A percentile compares a stretch with the other conserved stretches of the same genome.
Evolutionary conservation across 1,284 basidiomycete species (phyloP).

Genomic region (Flammula alnicola): DNA sequence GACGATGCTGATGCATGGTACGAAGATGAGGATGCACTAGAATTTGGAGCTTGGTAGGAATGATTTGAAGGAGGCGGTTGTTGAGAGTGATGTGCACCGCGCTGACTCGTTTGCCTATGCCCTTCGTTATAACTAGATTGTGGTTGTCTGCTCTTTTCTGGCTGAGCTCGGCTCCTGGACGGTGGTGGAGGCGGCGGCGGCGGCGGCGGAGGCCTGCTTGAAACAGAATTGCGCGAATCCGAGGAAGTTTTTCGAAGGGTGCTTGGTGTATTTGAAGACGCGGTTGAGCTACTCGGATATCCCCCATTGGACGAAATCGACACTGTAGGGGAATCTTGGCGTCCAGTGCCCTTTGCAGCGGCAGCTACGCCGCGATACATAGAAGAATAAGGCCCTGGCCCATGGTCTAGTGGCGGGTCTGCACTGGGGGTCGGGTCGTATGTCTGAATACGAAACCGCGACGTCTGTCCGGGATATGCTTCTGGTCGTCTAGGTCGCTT

Average conservation of each 20-base stretch:
- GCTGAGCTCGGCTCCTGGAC: neutral
- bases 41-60: neutral
- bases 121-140: slow-evolving; percentile 1
- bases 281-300: neutral
- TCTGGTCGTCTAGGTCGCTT: slow-evolving; percentile 32
- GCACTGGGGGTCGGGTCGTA: slow-evolving; percentile 32
- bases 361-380: slow-evolving; percentile 33
- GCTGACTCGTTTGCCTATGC: neutral
- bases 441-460: slow-evolving; percentile 42
- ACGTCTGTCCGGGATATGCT: slow-evolving; percentile 42
- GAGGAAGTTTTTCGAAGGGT: neutral
- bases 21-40: slow-evolving; percentile 5
- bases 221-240: neutral
- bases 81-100: neutral
- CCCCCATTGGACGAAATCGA: neutral
- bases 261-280: slow-evolving; percentile 1
- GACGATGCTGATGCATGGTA: slow-evolving; percentile 5
- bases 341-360: slow-evolving; percentile 1
- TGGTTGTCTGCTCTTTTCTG: neutral
- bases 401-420: slow-evolving; percentile 31
- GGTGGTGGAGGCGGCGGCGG: neutral
- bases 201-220: neutral
- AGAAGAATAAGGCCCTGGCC: slow-evolving; percentile 39
- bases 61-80: slow-evolving; percentile 4
- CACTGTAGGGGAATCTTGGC: slow-evolving; percentile 1